Evolutionary conservation across 73 alveolate genomes (phyloP).

Genomic region (Paramecium sonneborni): DNA sequence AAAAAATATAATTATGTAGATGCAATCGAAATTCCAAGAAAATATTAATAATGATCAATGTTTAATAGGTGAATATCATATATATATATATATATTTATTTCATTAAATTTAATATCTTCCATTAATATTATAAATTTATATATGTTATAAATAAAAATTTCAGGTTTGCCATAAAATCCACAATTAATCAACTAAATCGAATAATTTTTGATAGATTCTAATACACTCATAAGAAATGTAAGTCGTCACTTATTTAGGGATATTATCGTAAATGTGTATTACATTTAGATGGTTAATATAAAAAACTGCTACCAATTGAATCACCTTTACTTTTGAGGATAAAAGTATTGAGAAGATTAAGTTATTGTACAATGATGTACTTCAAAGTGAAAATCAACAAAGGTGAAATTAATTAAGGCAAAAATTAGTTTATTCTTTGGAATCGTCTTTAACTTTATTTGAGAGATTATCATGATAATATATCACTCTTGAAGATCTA

Average conservation of each 20-base stretch:
- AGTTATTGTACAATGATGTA: neutral
- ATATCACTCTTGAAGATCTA: neutral
- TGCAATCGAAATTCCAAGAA: conserved; percentile 61
- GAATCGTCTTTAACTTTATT: neutral
- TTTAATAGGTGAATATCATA: neutral
- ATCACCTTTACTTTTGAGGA: neutral
- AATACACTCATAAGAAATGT: neutral
- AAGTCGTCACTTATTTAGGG: neutral
- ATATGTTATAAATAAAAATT: neutral
- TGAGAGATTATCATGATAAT: conserved; percentile 26
- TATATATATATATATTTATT: neutral
- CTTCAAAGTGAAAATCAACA: conserved; percentile 35
- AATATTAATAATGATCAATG: neutral
- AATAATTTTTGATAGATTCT: neutral
- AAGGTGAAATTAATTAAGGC: neutral
- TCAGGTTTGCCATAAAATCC: neutral
- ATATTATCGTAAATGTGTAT: neutral
- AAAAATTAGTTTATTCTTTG: neutral
- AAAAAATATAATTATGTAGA: conserved; percentile 60
- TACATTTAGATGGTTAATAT: neutral
- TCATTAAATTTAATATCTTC: neutral
- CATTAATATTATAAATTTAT: neutral
- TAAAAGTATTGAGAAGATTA: conserved; percentile 3
- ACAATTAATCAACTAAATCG: neutral
- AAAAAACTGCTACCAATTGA: neutral